Evolutionary conservation across 2,329 filamentous ascomycete genomes (phyloP), one percentile per base, ranked within the genome.

Genomic region (Gaeumannomyces tritici): DNA sequence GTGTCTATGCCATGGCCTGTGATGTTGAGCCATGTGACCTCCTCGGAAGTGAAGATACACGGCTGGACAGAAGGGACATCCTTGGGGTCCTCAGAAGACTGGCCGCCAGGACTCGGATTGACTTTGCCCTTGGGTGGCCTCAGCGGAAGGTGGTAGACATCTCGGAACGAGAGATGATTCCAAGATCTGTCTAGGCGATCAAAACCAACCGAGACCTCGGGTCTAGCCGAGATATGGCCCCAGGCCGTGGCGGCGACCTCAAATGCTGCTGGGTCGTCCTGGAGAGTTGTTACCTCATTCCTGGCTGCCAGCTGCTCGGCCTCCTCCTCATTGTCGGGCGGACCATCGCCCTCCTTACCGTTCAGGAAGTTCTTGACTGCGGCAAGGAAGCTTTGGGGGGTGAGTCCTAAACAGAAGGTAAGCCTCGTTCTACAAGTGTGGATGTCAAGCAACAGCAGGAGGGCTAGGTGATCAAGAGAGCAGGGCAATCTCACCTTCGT

Each of bases 1-100:
- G 80, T 77, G 69, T 88, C 84, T 12, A 82, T 75, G 8, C 78
- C 77, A 70, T 88, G 85, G 15, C 84, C 84, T 27, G 84, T 80
- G 59, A 88, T 73, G 3, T 79, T 79, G 68, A 81, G 78, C 85
- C 85, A 88, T 69, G 85, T 79, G 4, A 80, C 79, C 59, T 82
- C 78, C 65, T 85, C 79, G 0, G 81, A 79, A 18, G 82, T 79
- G 63, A 78, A 79, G 2, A 87, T 69, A 21, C 73, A 69, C 3
- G 73, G 73, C 7, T 68, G 66, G 62, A 8, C 1, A 21, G 42
- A 51, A 51, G 42, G 42, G 6, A 24, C 9, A 24, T 24, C 42
- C 21, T n/a, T 51, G 21, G 21, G 6, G 42, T n/a, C n/a, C 6
- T 8, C 8, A n/a, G 42, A 7, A 4, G 42, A 13, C 42, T 51